A percentile compares a stretch with the other conserved stretches of the same genome.
Conservation (phyloP, 257 asterid species). For the Ehretia macrophylla region DNA sequence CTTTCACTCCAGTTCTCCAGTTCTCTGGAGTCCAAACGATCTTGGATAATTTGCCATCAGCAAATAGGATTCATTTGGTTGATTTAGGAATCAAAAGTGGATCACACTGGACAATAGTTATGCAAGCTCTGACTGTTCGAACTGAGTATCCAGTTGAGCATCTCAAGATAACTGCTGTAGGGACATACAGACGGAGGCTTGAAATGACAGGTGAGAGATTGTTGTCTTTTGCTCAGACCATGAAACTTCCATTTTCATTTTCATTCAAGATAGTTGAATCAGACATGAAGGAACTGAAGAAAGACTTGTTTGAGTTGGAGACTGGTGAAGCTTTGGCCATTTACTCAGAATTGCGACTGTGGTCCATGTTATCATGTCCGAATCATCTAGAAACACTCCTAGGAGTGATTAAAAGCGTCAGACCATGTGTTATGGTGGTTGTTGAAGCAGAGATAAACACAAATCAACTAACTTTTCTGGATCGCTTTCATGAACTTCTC, state of each 20-base stretch:
- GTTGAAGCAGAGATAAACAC: constrained; percentile 45
- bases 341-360: too few species aligned
- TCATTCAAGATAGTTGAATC: constrained; percentile 21
- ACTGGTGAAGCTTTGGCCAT: constrained; percentile 33
- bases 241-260: constrained; percentile 38
- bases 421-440: constrained; percentile 33
- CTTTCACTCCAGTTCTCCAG: constrained; percentile 36
- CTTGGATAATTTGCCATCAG: constrained; percentile 28
- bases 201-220: constrained; percentile 42
- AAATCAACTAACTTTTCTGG: constrained; percentile 38
- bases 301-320: constrained; percentile 21
- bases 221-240: constrained; percentile 36
- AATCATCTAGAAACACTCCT: too few species aligned
- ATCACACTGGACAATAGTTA: constrained; percentile 39
- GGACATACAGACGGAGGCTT: constrained; percentile 24
- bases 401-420: constrained; percentile 25
- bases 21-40: constrained; percentile 44
- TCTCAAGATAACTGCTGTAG: constrained; percentile 48
- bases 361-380: too few species aligned
- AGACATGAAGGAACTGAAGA: constrained; percentile 32
- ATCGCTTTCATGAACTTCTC: constrained; percentile 45
- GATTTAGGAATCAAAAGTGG: constrained; percentile 44
- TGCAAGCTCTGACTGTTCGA: constrained; percentile 53
- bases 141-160: constrained; percentile 26
- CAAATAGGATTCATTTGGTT: constrained; percentile 39